These are phyloP conservation scores for Aspergillus saccharolyticus DNA, from an alignment of 495 filamentous ascomycete species.

Conservation along the genomic window DNA sequence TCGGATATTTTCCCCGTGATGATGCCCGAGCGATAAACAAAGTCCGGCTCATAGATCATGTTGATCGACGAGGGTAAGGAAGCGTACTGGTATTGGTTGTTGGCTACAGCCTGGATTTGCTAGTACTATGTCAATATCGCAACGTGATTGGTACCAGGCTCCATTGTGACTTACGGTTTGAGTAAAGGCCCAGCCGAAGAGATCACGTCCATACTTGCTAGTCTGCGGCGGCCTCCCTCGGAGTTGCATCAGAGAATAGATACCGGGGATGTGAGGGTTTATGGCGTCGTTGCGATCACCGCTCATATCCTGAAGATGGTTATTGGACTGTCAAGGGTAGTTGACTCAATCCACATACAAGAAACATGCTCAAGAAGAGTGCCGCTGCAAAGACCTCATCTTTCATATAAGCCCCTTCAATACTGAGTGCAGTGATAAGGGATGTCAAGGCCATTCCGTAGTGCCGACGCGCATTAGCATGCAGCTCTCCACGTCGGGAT, in stretches of 20 bases:
- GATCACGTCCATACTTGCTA: not conserved
- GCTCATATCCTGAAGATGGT: not conserved
- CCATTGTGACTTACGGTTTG: conserved; percentile 3
- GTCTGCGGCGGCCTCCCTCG: not conserved
- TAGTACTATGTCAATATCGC: not conserved
- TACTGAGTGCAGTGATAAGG: not conserved
- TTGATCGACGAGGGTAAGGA: not conserved
- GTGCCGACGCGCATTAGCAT: not conserved
- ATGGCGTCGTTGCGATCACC: not conserved
- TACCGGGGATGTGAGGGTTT: conserved; percentile 6
- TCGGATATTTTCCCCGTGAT: conserved; percentile 5
- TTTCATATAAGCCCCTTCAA: not conserved
- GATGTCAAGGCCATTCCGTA: conserved; percentile 1
- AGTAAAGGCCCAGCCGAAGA: conserved; percentile 8
- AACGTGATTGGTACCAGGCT: not conserved
- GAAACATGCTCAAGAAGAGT: conserved; percentile 5
- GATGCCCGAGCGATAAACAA: not conserved
- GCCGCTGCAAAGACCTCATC: conserved; percentile 3
- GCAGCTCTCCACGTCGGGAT: not conserved
- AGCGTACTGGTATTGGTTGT: not conserved
- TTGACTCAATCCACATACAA: not conserved
- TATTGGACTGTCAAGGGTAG: not conserved
- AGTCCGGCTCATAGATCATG: not conserved
- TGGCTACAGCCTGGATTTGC: conserved; percentile 10
- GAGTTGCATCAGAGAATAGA: conserved; percentile 1